Conservation (phyloP, 306 rosid species). For the Trifolium subterraneum region DNA sequence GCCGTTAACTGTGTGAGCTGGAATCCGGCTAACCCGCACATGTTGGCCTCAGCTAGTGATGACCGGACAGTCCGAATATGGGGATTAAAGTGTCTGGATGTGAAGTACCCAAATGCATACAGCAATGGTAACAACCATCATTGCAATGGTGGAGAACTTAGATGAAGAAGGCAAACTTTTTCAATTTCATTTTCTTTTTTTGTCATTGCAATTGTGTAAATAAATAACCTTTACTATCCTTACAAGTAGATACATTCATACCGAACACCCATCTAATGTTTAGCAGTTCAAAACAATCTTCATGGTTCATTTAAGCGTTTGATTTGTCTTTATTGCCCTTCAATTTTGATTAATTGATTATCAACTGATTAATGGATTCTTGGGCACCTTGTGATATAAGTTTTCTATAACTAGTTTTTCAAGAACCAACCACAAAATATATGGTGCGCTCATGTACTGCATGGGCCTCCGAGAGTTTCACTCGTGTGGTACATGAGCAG, state of each 20-base stretch:
- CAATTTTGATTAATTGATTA: background rate
- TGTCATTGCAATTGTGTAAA: slow-evolving; percentile 80
- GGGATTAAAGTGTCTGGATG: slow-evolving; percentile 74
- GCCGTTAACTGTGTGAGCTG: slow-evolving; percentile 96
- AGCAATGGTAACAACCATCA: slow-evolving; percentile 73
- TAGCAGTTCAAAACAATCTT: slow-evolving; percentile 59
- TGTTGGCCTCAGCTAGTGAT: slow-evolving; percentile 97
- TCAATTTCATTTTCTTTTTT: slow-evolving; percentile 42
- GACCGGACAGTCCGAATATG: slow-evolving; percentile 91
- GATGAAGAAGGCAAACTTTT: slow-evolving; percentile 43
- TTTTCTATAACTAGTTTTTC: background rate
- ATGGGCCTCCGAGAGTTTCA: background rate
- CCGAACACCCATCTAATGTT: slow-evolving; percentile 63
- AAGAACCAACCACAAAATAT: background rate
- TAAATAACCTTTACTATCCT: slow-evolving; percentile 60
- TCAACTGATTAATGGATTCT: background rate
- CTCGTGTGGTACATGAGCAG: no score
- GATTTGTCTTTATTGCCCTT: background rate
- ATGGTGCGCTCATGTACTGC: background rate
- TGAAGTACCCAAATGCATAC: slow-evolving; percentile 59
- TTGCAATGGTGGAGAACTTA: slow-evolving; percentile 79
- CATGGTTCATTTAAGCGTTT: slow-evolving; percentile 29
- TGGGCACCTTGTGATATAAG: background rate
- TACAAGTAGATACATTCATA: slow-evolving; percentile 59
- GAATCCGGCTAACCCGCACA: slow-evolving; percentile 94